A percentile compares a stretch with the other conserved stretches of the same genome.
phyloP scores from a whole-genome alignment of 192 early-diverging fungal genomes.

The Pilaira anomala region DNA sequence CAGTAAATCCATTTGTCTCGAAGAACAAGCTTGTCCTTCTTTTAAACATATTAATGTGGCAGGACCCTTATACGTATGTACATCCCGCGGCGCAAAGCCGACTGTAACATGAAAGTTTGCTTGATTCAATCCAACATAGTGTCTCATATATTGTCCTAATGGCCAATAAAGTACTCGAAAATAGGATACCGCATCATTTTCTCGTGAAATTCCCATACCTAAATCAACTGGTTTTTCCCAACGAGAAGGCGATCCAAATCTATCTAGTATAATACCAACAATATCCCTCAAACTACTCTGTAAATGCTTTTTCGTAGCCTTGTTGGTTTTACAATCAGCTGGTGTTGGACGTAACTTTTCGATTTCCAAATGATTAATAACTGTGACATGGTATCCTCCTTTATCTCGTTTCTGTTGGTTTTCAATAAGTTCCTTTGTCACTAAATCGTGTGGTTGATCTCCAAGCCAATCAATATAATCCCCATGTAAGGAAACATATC shows the following conservation, averaged over 20 bases:
- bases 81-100: conserved; percentile 25
- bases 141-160: conserved; percentile 22
- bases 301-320: too few relatives aligned
- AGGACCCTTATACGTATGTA: conserved; percentile 28
- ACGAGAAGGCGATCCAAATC: neutral
- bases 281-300: too few relatives aligned
- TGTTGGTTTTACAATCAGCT: too few relatives aligned
- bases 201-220: conserved; percentile 5
- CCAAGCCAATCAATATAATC: too few relatives aligned
- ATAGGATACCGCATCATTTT: neutral
- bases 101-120: conserved; percentile 26
- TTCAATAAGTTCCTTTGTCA: too few relatives aligned
- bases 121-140: neutral
- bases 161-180: conserved; percentile 30
- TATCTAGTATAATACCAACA: too few relatives aligned
- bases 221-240: conserved; percentile 29
- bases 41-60: conserved; percentile 2
- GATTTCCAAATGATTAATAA: too few relatives aligned
- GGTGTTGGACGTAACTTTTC: too few relatives aligned
- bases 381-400: too few relatives aligned
- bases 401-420: too few relatives aligned
- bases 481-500: too few relatives aligned
- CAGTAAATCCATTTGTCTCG: neutral
- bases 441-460: too few relatives aligned
- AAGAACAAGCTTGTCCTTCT: neutral